Percentiles rank a stretch among this genome's conserved stretches.
These are phyloP conservation scores for Sequoiadendron giganteum DNA, from an alignment of 75 land plant species.

Conservation along the genomic window DNA sequence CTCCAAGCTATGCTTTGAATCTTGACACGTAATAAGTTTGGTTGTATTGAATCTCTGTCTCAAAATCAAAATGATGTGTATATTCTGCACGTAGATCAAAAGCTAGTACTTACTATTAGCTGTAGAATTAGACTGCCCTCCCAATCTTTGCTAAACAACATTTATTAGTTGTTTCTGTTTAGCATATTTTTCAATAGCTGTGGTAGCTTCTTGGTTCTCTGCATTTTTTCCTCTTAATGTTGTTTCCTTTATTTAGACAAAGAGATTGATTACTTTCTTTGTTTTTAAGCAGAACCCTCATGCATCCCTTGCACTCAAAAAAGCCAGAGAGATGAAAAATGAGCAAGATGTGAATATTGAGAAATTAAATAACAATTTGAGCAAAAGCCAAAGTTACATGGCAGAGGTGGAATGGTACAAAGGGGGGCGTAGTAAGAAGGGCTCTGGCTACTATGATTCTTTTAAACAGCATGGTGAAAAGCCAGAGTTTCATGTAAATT, in stretches of 20 bases:
- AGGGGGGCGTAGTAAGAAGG: not conserved
- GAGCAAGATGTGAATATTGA: not conserved
- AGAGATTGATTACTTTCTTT: not conserved
- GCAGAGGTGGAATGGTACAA: constrained; percentile 8
- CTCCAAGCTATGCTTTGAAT: too few species aligned
- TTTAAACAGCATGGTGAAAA: not conserved
- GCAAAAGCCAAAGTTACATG: not conserved
- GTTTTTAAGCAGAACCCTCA: not conserved
- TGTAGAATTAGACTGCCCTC: not conserved
- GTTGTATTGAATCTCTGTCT: too few species aligned
- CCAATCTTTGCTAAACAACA: not conserved
- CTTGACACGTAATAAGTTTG: too few species aligned
- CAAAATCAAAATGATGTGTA: too few species aligned
- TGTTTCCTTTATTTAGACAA: too few species aligned
- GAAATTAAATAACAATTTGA: not conserved
- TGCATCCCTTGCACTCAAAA: not conserved
- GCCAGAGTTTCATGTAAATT: not conserved
- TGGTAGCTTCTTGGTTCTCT: too few species aligned
- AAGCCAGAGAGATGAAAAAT: not conserved
- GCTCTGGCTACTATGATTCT: constrained; percentile 1
- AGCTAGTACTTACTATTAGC: not conserved
- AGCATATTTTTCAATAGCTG: too few species aligned
- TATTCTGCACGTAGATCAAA: too few species aligned
- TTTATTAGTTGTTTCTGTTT: too few species aligned
- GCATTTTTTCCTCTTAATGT: too few species aligned